Conservation (phyloP, 192 early-diverging fungal genomes). For the Podila horticola region DNA sequence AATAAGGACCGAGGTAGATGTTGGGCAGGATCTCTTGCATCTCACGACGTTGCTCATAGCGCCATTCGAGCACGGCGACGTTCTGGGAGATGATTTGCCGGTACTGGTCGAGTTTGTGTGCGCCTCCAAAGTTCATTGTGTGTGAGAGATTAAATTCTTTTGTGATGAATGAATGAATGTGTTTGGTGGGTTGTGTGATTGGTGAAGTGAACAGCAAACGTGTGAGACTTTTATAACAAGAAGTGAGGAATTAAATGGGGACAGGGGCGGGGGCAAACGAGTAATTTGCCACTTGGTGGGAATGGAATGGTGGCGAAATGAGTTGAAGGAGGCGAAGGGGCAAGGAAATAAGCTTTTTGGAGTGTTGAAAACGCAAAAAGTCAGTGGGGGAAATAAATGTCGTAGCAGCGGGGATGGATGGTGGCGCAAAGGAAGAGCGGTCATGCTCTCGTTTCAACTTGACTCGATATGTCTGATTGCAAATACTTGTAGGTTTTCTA, state of each 20-base stretch:
- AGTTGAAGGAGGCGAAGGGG: neutral
- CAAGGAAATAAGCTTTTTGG: too few species aligned
- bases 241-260: too few species aligned
- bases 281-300: neutral
- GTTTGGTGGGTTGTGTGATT: neutral
- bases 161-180: neutral
- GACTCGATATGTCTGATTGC: too few species aligned
- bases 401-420: neutral
- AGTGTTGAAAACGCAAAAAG: neutral
- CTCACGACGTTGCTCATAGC: conserved; percentile 83
- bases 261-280: neutral
- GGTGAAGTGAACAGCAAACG: neutral
- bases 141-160: neutral
- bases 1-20: conserved; percentile 85
- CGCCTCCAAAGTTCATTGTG: neutral
- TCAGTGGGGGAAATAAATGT: conserved; percentile 11
- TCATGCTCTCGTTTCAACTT: too few species aligned
- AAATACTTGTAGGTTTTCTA: too few species aligned
- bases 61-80: conserved; percentile 53
- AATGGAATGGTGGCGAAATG: too few species aligned
- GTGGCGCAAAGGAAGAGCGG: too few species aligned
- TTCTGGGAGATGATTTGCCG: conserved; percentile 40
- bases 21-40: conserved; percentile 82
- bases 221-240: too few species aligned
- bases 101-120: conserved; percentile 14